A percentile compares a stretch with the other conserved stretches of the same genome.
Conservation (phyloP, 108 stramenopile genomes). For the Cyclotella sp. region DNA sequence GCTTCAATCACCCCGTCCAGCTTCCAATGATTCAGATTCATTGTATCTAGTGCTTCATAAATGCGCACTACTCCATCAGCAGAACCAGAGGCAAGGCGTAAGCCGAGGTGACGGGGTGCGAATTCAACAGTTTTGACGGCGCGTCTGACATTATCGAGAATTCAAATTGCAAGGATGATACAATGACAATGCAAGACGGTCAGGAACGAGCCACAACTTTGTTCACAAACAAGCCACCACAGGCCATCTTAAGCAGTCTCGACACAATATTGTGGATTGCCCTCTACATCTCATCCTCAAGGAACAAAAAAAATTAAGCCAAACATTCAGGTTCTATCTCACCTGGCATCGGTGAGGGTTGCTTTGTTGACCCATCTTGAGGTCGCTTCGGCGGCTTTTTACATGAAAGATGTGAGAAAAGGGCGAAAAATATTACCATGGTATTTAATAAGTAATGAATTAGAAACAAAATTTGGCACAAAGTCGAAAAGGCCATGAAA, state of each 20-base stretch:
- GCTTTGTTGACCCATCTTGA: constrained; percentile 85
- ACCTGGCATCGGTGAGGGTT: constrained; percentile 79
- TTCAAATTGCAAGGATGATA: too few species aligned
- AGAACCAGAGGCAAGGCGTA: constrained; percentile 88
- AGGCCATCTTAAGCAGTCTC: too few species aligned
- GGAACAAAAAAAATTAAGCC: too few species aligned
- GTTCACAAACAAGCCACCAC: too few species aligned
- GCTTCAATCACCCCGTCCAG: constrained; percentile 70
- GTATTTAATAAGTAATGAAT: neutral
- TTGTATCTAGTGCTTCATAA: constrained; percentile 94
- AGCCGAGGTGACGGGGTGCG: constrained; percentile 90
- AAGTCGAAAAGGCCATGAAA: too few species aligned
- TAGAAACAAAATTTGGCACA: neutral
- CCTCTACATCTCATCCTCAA: too few species aligned
- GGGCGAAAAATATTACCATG: neutral
- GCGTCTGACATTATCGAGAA: neutral
- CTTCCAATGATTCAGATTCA: constrained; percentile 91
- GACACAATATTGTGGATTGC: too few species aligned
- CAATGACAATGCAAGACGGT: neutral
- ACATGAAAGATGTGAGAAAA: neutral
- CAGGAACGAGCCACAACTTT: too few species aligned
- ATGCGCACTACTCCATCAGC: constrained; percentile 90
- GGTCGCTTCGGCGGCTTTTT: constrained; percentile 35
- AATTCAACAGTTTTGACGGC: constrained; percentile 90
- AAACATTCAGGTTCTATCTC: constrained; percentile 10